Base-by-base conservation (phyloP, 257 asterid species). In the Cordia subcordata region DNA sequence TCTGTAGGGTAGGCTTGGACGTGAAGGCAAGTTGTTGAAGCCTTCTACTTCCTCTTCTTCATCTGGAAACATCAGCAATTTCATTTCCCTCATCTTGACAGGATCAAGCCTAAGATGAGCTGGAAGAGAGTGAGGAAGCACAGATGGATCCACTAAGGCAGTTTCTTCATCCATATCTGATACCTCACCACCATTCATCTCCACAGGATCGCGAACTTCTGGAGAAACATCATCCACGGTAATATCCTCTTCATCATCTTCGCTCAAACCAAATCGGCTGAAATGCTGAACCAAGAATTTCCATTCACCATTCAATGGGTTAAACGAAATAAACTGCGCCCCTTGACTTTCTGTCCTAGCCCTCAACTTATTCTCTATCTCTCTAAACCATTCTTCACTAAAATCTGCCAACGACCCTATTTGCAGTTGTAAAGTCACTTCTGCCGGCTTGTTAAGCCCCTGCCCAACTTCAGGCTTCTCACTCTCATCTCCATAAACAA, bases 41-140 rank as follows among this genome's bases (percentile, higher is more conserved):
- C 73, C 86, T 68, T 88, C 90, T 53, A 60, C 66, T 53, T 84
- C 90, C 40, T 78, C 92, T 62, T 85, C 94, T 72, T 81, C 82
- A 16, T 70, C 75, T 53, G 91, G 77, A 73, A 89, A 86, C 82
- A 86, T 63, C 75, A 86, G 54, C 88, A 84, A 71, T 77, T 76
- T 83, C 86, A 89, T 69, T 73, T 82, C 91, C 13, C 77, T 86
- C 99, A 89, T 89, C 77, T 83, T 81, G 57, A 44, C 74, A 65
- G 97, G 97, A 77, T 86, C 95, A 50, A 92, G 96, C 72, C 97
- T 89, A 57, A 93, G 96, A 77, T 86, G 96, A 56, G 95, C 91
- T 23, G 99, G 99, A 75, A 89, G 95, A 65, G 99, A 93, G 78
- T 89, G 97, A 45, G 96, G 78, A 63, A 93, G 90, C 20, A 65